Percentiles rank a stretch among this genome's conserved stretches.
These are phyloP conservation scores for Pezicula neosporulosa DNA, from an alignment of 2,329 filamentous ascomycete genomes.

Conservation along the genomic window DNA sequence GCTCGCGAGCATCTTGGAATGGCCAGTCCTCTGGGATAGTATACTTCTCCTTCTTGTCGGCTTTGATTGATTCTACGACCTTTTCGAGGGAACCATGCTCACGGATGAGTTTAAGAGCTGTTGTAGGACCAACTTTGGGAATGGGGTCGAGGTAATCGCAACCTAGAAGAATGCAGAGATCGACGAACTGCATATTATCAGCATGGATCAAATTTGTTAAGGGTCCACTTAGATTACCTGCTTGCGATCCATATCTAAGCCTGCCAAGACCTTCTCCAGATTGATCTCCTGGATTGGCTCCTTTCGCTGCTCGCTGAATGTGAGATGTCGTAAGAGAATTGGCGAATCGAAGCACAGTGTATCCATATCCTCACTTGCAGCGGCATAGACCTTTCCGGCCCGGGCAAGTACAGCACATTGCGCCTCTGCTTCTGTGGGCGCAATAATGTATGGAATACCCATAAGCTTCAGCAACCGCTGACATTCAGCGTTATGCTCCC, in stretches of 20 bases:
- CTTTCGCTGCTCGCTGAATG: constrained; percentile 95
- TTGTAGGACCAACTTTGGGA: constrained; percentile 88
- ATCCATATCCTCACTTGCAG: constrained; percentile 98
- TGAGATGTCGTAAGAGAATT: constrained; percentile 86
- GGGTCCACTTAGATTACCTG: constrained; percentile 53
- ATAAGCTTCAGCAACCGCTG: constrained; percentile 88
- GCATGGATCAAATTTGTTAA: background rate
- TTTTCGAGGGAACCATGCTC: constrained; percentile 87
- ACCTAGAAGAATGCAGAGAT: constrained; percentile 94
- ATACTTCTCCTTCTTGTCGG: constrained; percentile 75
- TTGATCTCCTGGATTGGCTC: constrained; percentile 96
- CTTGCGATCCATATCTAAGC: constrained; percentile 80
- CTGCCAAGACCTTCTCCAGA: constrained; percentile 80
- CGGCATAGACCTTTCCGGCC: constrained; percentile 93
- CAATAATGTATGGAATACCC: constrained; percentile 93
- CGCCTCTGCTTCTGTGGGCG: constrained; percentile 94
- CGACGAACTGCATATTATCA: constrained; percentile 69
- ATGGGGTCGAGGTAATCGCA: constrained; percentile 98
- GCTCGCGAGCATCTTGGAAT: constrained; percentile 81
- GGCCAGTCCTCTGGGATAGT: constrained; percentile 95
- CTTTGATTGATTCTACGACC: constrained; percentile 76
- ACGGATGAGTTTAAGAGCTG: constrained; percentile 89
- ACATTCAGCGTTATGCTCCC: constrained; percentile 94
- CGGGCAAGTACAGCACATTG: constrained; percentile 89
- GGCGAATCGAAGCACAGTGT: constrained; percentile 93